Evolutionary conservation across 306 rosid species (phyloP), one percentile per base, ranked within the genome.

Genomic region (Gleditsia sinensis): DNA sequence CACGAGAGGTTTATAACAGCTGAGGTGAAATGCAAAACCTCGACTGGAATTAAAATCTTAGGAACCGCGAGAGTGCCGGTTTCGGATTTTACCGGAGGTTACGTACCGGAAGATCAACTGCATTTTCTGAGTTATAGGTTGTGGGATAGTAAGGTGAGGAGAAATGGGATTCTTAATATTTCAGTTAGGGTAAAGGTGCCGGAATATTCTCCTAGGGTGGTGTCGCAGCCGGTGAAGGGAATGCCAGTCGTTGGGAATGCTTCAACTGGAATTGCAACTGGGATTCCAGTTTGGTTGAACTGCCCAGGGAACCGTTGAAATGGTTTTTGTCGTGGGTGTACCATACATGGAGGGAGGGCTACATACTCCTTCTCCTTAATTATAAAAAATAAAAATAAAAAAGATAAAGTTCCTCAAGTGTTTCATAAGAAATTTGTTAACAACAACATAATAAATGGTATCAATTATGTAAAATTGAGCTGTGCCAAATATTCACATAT

Each of bases 91-190:
- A 0, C 58, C 0, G 89, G 90, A 49, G 86, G 85, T 0, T 83
- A 46, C 16, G 34, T 87, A 42, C 92, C 86, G 7, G 88, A 83
- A 61, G 61, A 78, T 43, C 83, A 90, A 34, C 25, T 77, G 84
- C 96, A 92, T 33, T 86, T 83, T 27, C 61, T 90, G 78, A 92
- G 98, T 65, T 92, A 90, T 54, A 82, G 98, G 70, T 67, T 90
- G 66, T 85, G 96, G 86, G 90, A 92, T 43, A 9, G 45, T 16
- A 78, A 69, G n/a, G 85, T 88, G 4, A 82, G 62, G 25, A 88
- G 84, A 73, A 92, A 88, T 45, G 98, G 98, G 43, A 77, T 92
- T 60, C 49, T 92, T 10, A 92, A 92, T 63, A 48, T 90, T 36
- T 90, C 94, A 0, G 92, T 82, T 9, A 90, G 77, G 85, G 81